These are phyloP conservation scores for Peniophora sp. DNA, from an alignment of 1,284 basidiomycete species.

Conservation along the genomic window DNA sequence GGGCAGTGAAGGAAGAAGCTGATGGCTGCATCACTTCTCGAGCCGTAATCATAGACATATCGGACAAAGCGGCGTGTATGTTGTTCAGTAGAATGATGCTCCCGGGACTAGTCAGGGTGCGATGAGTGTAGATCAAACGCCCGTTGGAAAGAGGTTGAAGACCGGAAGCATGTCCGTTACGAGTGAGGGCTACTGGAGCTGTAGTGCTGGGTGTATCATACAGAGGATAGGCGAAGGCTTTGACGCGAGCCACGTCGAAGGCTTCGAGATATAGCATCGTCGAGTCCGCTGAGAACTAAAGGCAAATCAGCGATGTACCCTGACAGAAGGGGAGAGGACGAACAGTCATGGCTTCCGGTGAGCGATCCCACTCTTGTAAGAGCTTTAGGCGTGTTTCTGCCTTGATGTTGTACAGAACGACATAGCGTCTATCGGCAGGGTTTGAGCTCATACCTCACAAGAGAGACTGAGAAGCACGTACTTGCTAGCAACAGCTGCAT, in stretches of 20 bases:
- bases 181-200: constrained; percentile 49
- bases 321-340: constrained; percentile 11
- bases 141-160: constrained; percentile 50
- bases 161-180: constrained; percentile 44
- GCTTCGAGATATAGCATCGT: constrained; percentile 66
- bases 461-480: constrained; percentile 14
- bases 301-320: not conserved
- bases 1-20: not conserved
- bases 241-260: constrained; percentile 65
- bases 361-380: constrained; percentile 77
- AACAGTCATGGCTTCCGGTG: constrained; percentile 52
- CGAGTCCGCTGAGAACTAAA: constrained; percentile 66
- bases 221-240: constrained; percentile 58
- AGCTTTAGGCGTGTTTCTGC: constrained; percentile 56
- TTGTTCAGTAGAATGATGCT: constrained; percentile 56
- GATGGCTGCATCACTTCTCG: not conserved
- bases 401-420: constrained; percentile 68
- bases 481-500: constrained; percentile 82
- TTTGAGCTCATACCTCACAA: not conserved
- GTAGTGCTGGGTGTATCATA: constrained; percentile 35
- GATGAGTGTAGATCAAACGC: constrained; percentile 59
- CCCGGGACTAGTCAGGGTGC: constrained; percentile 65
- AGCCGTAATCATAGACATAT: too few relatives aligned
- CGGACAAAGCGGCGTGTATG: constrained; percentile 15
- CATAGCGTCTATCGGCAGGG: constrained; percentile 40